These are phyloP conservation scores for Phytophthora macrochlamydospora DNA, from an alignment of 352 stramenopile genomes.

Conservation along the genomic window DNA sequence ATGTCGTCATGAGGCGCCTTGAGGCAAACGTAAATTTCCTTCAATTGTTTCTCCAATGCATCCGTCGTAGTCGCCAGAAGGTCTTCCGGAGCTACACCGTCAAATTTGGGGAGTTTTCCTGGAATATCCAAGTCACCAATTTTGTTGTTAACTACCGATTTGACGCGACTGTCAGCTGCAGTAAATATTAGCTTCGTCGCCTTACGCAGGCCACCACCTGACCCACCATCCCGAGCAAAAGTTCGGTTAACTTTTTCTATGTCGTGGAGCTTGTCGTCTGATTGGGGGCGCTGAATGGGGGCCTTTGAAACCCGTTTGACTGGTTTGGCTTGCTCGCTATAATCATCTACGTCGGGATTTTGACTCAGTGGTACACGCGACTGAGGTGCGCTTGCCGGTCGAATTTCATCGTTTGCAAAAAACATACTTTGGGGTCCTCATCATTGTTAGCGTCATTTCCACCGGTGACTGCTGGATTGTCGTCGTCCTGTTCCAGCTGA, in stretches of 20 bases:
- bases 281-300: slow-evolving; percentile 38
- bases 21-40: slow-evolving; percentile 75
- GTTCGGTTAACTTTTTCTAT: slow-evolving; percentile 27
- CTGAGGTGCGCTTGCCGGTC: slow-evolving; percentile 21
- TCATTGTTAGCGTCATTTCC: not conserved
- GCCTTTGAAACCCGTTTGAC: slow-evolving; percentile 7
- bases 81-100: slow-evolving; percentile 36
- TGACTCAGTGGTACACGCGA: slow-evolving; percentile 1
- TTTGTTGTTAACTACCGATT: slow-evolving; percentile 64
- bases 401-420: not conserved
- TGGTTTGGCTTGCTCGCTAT: too few species aligned
- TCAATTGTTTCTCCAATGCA: slow-evolving; percentile 69
- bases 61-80: slow-evolving; percentile 54
- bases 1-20: slow-evolving; percentile 36
- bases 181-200: slow-evolving; percentile 66
- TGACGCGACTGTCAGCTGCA: slow-evolving; percentile 55
- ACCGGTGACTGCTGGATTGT: not conserved
- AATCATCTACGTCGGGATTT: slow-evolving; percentile 8
- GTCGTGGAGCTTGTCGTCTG: slow-evolving; percentile 3
- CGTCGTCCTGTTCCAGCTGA: too few species aligned
- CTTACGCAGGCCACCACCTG: slow-evolving; percentile 45
- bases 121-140: slow-evolving; percentile 27
- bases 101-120: slow-evolving; percentile 43
- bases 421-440: not conserved
- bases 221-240: slow-evolving; percentile 38